A percentile compares a stretch with the other conserved stretches of the same genome.
Evolutionary conservation across 2,329 filamentous ascomycete genomes (phyloP).

Genomic region (Rutstroemia sp.): DNA sequence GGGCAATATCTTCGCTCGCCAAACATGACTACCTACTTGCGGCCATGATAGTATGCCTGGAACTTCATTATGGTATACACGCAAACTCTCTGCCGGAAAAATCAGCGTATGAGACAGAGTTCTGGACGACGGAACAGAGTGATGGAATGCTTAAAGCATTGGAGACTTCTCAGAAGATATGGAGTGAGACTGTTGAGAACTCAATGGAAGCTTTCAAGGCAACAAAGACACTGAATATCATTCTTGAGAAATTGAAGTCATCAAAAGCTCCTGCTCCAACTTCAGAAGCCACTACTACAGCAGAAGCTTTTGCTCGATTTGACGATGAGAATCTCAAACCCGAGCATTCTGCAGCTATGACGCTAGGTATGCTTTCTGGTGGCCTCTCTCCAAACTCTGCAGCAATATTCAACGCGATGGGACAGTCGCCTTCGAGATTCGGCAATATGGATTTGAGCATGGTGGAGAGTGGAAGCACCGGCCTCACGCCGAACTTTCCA

Average conservation of each 20-base stretch:
- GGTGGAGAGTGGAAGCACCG: conserved; percentile 29
- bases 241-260: conserved; percentile 69
- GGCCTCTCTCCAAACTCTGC: conserved; percentile 44
- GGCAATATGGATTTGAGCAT: conserved; percentile 26
- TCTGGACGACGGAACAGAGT: conserved; percentile 53
- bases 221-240: conserved; percentile 69
- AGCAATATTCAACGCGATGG: conserved; percentile 28
- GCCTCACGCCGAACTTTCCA: conserved; percentile 35
- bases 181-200: conserved; percentile 67
- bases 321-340: conserved; percentile 48
- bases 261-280: conserved; percentile 28
- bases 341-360: conserved; percentile 61
- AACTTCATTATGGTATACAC: conserved; percentile 64
- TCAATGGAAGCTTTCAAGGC: conserved; percentile 92
- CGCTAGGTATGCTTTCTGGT: conserved; percentile 58
- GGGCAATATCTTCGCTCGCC: conserved; percentile 72
- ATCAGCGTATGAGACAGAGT: conserved; percentile 39
- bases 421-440: conserved; percentile 28
- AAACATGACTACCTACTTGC: conserved; percentile 76
- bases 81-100: conserved; percentile 28
- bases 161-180: conserved; percentile 68
- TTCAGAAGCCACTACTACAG: conserved; percentile 14
- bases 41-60: conserved; percentile 75
- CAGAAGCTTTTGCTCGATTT: conserved; percentile 25
- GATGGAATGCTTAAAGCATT: conserved; percentile 71